These are phyloP conservation scores for Penicillium macrosclerotiorum DNA, from an alignment of 495 filamentous ascomycete genomes.

Conservation along the genomic window DNA sequence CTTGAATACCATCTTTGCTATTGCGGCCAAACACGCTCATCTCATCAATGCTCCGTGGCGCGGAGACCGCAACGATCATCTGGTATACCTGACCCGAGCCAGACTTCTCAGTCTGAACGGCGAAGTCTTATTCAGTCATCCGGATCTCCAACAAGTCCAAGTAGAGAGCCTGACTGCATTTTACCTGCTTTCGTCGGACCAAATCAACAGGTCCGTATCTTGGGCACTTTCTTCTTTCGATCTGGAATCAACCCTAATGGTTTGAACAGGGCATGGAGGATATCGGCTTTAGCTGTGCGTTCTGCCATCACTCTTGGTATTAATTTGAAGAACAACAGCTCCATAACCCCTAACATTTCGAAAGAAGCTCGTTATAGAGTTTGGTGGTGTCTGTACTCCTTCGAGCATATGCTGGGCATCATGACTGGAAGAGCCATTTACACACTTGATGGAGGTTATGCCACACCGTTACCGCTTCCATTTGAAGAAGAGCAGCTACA, in stretches of 20 bases:
- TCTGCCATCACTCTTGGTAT: conserved; percentile 61
- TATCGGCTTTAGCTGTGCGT: conserved; percentile 58
- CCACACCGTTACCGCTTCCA: conserved; percentile 56
- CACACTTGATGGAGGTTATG: conserved; percentile 50
- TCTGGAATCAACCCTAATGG: neutral
- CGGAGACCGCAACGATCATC: conserved; percentile 30
- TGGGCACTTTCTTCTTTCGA: too few species aligned
- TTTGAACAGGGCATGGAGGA: conserved; percentile 56
- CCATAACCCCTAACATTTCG: conserved; percentile 43
- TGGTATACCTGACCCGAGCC: conserved; percentile 59
- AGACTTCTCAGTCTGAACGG: conserved; percentile 55
- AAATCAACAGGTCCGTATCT: conserved; percentile 62
- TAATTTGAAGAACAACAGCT: conserved; percentile 59
- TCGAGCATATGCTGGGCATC: conserved; percentile 57
- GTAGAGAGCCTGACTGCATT: conserved; percentile 58
- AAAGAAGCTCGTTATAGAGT: conserved; percentile 60
- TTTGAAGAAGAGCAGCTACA: conserved; percentile 52
- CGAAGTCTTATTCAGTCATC: conserved; percentile 52
- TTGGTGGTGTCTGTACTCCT: conserved; percentile 63
- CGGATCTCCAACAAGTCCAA: conserved; percentile 63
- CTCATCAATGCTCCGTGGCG: conserved; percentile 42
- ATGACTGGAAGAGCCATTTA: conserved; percentile 60
- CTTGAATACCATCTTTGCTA: conserved; percentile 61
- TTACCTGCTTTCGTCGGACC: conserved; percentile 60
- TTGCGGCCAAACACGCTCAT: conserved; percentile 50